Evolutionary conservation across 768 basidiomycete genomes (phyloP), one percentile per base, ranked within the genome.

Genomic region (Hericium alpestre): DNA sequence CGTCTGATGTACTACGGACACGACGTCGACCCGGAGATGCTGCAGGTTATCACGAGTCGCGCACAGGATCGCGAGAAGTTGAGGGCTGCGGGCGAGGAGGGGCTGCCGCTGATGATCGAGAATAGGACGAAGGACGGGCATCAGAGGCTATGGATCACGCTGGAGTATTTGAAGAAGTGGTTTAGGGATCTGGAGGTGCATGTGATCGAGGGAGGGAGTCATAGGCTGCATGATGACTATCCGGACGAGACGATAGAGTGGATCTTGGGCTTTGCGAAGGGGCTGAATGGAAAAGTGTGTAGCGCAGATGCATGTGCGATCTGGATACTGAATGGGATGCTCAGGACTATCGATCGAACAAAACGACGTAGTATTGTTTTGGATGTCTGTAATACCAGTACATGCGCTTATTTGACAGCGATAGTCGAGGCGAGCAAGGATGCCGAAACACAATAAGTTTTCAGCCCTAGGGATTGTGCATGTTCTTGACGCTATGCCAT

Each of bases 401-500:
- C 6, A 27, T 27, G 25, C 25, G 25, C 25, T 3, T 27, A 27
- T 27, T 27, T 27, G 25, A 27, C 25, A 6, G 25, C 3, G 3
- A 6, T 27, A n/a, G n/a, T 27, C 25, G 25, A 27, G 25, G 25
- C 25, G 25, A 15, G 41, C 41, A 9, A 15, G 4, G 18, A 15
- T 2, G 8, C 18, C 15, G 9, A 2, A 20, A 20, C 15, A 20
- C n/a, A n/a, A n/a, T n/a, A n/a, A n/a, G n/a, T n/a, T 15, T 23
- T 15, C 8, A 16, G 49, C 6, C 6, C 6, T 6, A 27, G 25
- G 25, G 25, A 27, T 27, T 27, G 25, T 27, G 25, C 25, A 9
- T 15, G 23, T 10, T 18, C 15, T 50, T 16, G 1, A 32, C 6
- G 39, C 61, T 59, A 83, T 2, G 74, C 78, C 41, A 88, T 68